These are phyloP conservation scores for Dothideomycetes sp. DNA, from an alignment of 2,329 filamentous ascomycete species.

Conservation along the genomic window DNA sequence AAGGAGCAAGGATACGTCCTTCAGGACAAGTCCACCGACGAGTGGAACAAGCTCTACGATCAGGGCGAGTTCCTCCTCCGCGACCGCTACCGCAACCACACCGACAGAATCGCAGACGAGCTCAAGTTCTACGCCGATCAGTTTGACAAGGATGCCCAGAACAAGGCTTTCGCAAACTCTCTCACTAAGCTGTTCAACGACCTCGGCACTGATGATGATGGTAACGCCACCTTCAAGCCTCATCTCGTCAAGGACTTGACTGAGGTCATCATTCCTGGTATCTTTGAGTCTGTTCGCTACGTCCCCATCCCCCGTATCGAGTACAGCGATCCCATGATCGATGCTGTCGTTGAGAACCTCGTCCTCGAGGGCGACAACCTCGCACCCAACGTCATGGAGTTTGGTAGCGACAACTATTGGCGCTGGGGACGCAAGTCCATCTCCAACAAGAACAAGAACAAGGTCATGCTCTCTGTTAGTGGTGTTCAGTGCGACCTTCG, in stretches of 20 bases:
- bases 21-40: slow-evolving; percentile 63
- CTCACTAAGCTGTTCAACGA: slow-evolving; percentile 79
- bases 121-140: slow-evolving; percentile 80
- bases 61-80: slow-evolving; percentile 77
- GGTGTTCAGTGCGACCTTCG: slow-evolving; percentile 84
- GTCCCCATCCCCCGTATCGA: slow-evolving; percentile 91
- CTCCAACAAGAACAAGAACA: slow-evolving; percentile 70
- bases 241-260: slow-evolving; percentile 82
- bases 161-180: slow-evolving; percentile 66
- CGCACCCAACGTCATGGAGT: slow-evolving; percentile 81
- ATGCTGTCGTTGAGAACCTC: slow-evolving; percentile 87
- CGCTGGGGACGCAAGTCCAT: slow-evolving; percentile 87
- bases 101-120: slow-evolving; percentile 78
- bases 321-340: slow-evolving; percentile 72
- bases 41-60: slow-evolving; percentile 81
- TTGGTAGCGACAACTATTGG: slow-evolving; percentile 88
- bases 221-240: slow-evolving; percentile 83
- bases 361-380: slow-evolving; percentile 95
- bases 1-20: slow-evolving; percentile 87
- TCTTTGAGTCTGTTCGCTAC: slow-evolving; percentile 80
- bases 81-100: slow-evolving; percentile 77
- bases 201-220: slow-evolving; percentile 76
- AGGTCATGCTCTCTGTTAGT: slow-evolving; percentile 72
- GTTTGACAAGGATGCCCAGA: slow-evolving; percentile 80
- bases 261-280: slow-evolving; percentile 71